A percentile compares a stretch with the other conserved stretches of the same genome.
Conservation (phyloP, 768 basidiomycete genomes). For the Suillus decipiens region DNA sequence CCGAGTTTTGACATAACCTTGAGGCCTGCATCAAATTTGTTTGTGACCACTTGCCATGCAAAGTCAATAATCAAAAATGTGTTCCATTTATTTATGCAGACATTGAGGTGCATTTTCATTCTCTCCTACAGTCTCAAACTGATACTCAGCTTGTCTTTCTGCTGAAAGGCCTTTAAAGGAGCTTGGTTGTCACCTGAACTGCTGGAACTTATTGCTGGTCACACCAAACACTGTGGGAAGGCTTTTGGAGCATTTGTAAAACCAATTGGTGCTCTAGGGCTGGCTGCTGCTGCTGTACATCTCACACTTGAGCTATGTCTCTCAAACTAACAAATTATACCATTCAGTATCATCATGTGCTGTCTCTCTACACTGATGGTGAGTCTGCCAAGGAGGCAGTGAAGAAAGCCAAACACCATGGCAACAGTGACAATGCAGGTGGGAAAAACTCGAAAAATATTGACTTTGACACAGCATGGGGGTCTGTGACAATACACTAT, state of each 20-base stretch:
- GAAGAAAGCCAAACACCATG: too few relatives aligned
- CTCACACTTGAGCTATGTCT: too few relatives aligned
- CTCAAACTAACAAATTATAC: too few relatives aligned
- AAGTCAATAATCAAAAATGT: not conserved
- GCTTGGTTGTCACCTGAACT: not conserved
- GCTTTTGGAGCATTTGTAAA: not conserved
- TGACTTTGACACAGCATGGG: too few relatives aligned
- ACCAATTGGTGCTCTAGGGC: not conserved
- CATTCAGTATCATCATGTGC: too few relatives aligned
- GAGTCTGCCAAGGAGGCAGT: too few relatives aligned
- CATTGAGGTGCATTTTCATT: not conserved
- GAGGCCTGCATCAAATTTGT: not conserved
- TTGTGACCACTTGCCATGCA: not conserved
- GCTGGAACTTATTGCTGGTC: not conserved
- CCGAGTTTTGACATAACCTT: not conserved
- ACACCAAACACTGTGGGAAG: not conserved
- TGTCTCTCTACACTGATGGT: too few relatives aligned
- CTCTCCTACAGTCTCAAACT: too few relatives aligned
- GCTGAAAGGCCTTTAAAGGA: not conserved
- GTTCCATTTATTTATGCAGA: not conserved
- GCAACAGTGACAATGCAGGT: too few relatives aligned
- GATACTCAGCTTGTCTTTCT: not conserved
- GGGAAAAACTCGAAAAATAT: too few relatives aligned
- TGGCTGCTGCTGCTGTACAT: not conserved
- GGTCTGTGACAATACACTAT: too few relatives aligned